Percentiles rank a stretch among this genome's conserved stretches.
Conservation (phyloP, 139 green algal species). For the Picochlorum sp. region DNA sequence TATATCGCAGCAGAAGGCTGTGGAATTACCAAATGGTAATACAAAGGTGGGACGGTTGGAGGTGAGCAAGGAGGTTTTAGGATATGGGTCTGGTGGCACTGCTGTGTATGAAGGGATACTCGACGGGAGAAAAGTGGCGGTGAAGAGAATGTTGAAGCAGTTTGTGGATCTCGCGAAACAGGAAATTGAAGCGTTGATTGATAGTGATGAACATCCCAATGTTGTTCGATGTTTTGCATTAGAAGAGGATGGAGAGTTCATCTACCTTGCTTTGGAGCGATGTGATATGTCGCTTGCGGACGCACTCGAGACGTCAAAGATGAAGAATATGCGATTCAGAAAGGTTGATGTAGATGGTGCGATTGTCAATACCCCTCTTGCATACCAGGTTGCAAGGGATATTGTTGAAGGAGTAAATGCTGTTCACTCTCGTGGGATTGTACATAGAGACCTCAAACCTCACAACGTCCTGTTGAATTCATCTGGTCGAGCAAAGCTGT, state of each 20-base stretch:
- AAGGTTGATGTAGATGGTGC: not conserved
- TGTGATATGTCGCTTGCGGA: constrained; percentile 61
- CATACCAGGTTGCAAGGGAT: constrained; percentile 42
- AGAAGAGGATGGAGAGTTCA: constrained; percentile 93
- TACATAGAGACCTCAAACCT: constrained; percentile 85
- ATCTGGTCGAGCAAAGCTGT: constrained; percentile 72
- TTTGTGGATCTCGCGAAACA: constrained; percentile 83
- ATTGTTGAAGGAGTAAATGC: constrained; percentile 59
- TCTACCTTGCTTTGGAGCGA: constrained; percentile 94
- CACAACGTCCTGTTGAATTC: constrained; percentile 90
- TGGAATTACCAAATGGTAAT: not conserved
- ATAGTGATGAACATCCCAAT: constrained; percentile 92
- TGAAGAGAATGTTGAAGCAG: constrained; percentile 82
- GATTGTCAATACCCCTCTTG: constrained; percentile 22
- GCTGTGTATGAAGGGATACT: constrained; percentile 79
- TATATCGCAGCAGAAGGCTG: not conserved
- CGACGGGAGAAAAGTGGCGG: constrained; percentile 71
- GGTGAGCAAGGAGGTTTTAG: constrained; percentile 58
- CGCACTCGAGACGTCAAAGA: constrained; percentile 1
- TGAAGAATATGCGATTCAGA: not conserved
- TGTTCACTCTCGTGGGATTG: constrained; percentile 80
- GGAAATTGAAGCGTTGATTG: constrained; percentile 88
- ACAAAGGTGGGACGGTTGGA: constrained; percentile 19
- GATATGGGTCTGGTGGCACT: constrained; percentile 61
- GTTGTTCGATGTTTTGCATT: constrained; percentile 86